These are phyloP conservation scores for Cryptomeria japonica DNA, from an alignment of 75 land plant genomes.

Conservation along the genomic window DNA sequence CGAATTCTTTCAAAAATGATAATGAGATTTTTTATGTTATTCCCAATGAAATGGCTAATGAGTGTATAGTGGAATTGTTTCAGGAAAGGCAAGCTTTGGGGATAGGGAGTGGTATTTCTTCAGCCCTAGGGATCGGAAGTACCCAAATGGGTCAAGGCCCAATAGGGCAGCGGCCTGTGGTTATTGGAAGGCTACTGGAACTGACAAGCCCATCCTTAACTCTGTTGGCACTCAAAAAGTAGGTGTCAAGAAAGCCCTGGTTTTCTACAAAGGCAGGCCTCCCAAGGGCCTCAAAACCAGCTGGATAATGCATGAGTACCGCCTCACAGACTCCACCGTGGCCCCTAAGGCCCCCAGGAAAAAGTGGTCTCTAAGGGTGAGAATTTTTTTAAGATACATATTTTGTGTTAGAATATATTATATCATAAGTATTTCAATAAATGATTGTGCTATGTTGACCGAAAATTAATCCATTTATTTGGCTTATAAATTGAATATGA, in stretches of 20 bases:
- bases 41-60: not conserved
- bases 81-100: constrained; percentile 47
- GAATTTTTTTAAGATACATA: too few relatives aligned
- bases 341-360: not conserved
- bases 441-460: too few relatives aligned
- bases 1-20: too few relatives aligned
- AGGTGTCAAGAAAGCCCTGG: not conserved
- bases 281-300: not conserved
- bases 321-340: not conserved
- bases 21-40: not conserved
- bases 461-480: too few relatives aligned
- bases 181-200: constrained; percentile 54
- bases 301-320: not conserved
- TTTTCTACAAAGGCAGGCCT: not conserved
- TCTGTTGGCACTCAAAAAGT: constrained; percentile 11
- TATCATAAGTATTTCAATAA: too few relatives aligned
- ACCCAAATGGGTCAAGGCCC: constrained; percentile 47
- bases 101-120: constrained; percentile 69
- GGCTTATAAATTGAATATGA: too few relatives aligned
- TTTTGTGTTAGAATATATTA: too few relatives aligned
- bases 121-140: constrained; percentile 58
- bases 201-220: constrained; percentile 43
- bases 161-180: constrained; percentile 45
- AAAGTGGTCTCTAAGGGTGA: too few relatives aligned
- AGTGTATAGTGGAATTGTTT: not conserved